Evolutionary conservation across 345 rosid genomes (phyloP), one percentile per base, ranked within the genome.

Genomic region (Heritiera littoralis): DNA sequence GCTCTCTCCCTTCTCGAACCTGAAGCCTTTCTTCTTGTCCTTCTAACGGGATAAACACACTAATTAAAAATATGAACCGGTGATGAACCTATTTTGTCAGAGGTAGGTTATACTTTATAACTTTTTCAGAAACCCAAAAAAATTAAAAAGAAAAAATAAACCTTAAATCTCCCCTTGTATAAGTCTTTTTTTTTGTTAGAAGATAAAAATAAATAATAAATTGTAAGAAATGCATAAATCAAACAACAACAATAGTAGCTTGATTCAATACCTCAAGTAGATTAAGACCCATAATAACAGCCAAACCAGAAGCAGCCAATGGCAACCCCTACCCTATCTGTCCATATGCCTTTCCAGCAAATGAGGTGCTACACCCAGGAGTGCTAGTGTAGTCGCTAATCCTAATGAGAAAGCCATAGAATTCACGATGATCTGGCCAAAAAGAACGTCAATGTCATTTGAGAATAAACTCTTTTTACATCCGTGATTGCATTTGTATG

Each of bases 281-380:
- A 87, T 90, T 95, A 69, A 95, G 92, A 81, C 98, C 98, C 99
- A 95, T 95, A 48, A 95, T 56, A 83, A 92, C 84, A 81, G 99
- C 99, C 84, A 95, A 80, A 64, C 91, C 93, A 6, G 99, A 93
- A 78, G 99, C 98, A 69, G 92, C 99, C 85, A 93, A 65, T 14
- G 98, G 99, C 79, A 93, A 84, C 69, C 99, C 99, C 80, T 88
- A 93, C 75, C 99, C 99, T 80, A 95, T 89, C 87, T 92, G 98
- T 56, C 99, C 0, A 23, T 23, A 23, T 23, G 28, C 28, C 28
- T 23, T 23, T 0, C 28, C 99, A 83, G 99, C 98, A 80, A 93
- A 87, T 75, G 99, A 95, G 59, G 99, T 83, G 84, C 98, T 77
- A 95, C 74, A 13, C 98, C 99, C 54, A 93, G 91, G 82, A 95